Percentiles rank a stretch among this genome's conserved stretches.
Conservation (phyloP, 2,329 filamentous ascomycete species). For the Phaeosphaeria sp. region DNA sequence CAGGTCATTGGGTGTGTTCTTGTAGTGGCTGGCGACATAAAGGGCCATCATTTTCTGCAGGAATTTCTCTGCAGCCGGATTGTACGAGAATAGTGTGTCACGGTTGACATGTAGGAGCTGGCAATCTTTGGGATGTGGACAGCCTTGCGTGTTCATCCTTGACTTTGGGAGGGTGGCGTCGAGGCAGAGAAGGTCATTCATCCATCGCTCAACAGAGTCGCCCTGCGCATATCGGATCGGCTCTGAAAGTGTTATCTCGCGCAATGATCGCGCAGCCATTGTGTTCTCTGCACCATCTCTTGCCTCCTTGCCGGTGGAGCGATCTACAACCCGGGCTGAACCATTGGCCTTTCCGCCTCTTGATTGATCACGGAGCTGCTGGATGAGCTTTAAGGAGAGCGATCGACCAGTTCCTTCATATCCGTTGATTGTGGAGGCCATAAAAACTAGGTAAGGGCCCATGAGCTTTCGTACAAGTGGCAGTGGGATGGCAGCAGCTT, state of each 20-base stretch:
- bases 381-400: conserved; percentile 93
- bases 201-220: conserved; percentile 92
- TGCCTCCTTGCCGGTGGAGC: conserved; percentile 75
- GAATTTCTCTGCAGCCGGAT: conserved; percentile 95
- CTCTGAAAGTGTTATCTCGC: conserved; percentile 91
- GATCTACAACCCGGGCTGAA: conserved; percentile 71
- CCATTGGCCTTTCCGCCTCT: conserved; percentile 65
- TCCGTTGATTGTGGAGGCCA: conserved; percentile 98
- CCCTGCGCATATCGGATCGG: conserved; percentile 94
- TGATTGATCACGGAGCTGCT: conserved; percentile 94
- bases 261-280: conserved; percentile 73
- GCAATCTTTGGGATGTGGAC: conserved; percentile 88
- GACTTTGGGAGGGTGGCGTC: conserved; percentile 87
- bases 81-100: conserved; percentile 97
- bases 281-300: conserved; percentile 43
- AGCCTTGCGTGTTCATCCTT: conserved; percentile 75
- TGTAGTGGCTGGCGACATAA: conserved; percentile 97
- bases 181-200: conserved; percentile 91
- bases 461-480: conserved; percentile 92
- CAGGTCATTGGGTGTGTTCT: conserved; percentile 97
- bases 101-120: conserved; percentile 94
- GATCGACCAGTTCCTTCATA: conserved; percentile 97
- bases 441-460: conserved; percentile 96
- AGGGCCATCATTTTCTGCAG: conserved; percentile 97
- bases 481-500: conserved; percentile 93